These are phyloP conservation scores for Zychaea mexicana DNA, from an alignment of 371 early-diverging fungal species.

Conservation along the genomic window DNA sequence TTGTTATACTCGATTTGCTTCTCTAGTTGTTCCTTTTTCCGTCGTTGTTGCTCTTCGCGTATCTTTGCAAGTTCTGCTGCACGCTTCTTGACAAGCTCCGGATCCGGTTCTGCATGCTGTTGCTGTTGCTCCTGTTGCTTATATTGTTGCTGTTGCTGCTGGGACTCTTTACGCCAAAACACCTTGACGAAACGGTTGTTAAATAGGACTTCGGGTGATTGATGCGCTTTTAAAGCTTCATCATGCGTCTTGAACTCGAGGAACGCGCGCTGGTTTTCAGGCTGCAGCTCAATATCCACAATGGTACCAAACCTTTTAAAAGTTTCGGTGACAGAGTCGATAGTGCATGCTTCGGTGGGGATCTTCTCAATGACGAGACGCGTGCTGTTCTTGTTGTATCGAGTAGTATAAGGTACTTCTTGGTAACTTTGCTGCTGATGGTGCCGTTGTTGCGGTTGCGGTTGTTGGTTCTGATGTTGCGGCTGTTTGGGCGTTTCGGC, in stretches of 20 bases:
- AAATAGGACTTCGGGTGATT: slow-evolving; percentile 71
- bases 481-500: not conserved
- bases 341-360: slow-evolving; percentile 62
- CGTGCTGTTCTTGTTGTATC: slow-evolving; percentile 38
- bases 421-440: slow-evolving; percentile 1
- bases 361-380: slow-evolving; percentile 73
- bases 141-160: not conserved
- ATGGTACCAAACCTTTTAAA: slow-evolving; percentile 76
- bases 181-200: slow-evolving; percentile 80
- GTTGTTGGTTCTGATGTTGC: not conserved
- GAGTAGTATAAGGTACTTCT: slow-evolving; percentile 21
- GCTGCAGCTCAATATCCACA: slow-evolving; percentile 62
- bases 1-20: slow-evolving; percentile 59
- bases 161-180: slow-evolving; percentile 50
- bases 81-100: slow-evolving; percentile 35
- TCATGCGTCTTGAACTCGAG: slow-evolving; percentile 56
- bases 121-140: not conserved
- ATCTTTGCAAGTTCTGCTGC: slow-evolving; percentile 35
- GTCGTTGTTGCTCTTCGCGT: slow-evolving; percentile 38
- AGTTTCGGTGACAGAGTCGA: slow-evolving; percentile 66
- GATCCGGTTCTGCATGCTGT: slow-evolving; percentile 31
- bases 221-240: slow-evolving; percentile 67
- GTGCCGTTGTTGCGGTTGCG: not conserved
- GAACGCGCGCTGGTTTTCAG: slow-evolving; percentile 47
- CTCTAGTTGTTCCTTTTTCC: slow-evolving; percentile 53